Conservation (phyloP, 139 green algal species). For the Picochlorum sp. region DNA sequence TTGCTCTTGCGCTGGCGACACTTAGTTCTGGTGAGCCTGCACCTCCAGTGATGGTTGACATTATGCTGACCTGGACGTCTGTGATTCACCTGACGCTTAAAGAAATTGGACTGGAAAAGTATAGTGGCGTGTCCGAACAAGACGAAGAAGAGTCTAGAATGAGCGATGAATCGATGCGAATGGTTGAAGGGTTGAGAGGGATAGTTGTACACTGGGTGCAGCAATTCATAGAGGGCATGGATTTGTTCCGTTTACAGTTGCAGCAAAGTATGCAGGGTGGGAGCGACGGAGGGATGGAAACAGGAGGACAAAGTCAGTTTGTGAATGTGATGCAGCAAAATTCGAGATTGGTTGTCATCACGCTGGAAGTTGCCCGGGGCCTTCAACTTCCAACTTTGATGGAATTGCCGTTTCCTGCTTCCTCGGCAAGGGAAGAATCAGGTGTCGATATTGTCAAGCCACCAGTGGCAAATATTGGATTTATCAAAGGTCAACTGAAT, state of each 20-base stretch:
- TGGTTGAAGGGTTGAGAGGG: slow-evolving; percentile 14
- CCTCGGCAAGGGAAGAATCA: no score
- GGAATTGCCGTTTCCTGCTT: no score
- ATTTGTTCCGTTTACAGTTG: slow-evolving; percentile 23
- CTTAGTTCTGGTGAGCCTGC: not conserved
- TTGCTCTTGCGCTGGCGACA: slow-evolving; percentile 7
- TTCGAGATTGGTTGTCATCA: slow-evolving; percentile 49
- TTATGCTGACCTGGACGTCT: slow-evolving; percentile 44
- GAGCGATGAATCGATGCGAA: not conserved
- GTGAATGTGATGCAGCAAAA: slow-evolving; percentile 53
- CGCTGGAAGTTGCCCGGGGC: slow-evolving; percentile 37
- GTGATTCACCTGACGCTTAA: slow-evolving; percentile 47
- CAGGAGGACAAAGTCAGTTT: not conserved
- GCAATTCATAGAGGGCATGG: slow-evolving; percentile 30
- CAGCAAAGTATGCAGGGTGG: slow-evolving; percentile 22
- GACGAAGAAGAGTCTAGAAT: not conserved
- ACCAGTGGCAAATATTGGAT: not conserved
- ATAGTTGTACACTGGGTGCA: slow-evolving; percentile 34
- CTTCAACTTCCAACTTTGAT: no score
- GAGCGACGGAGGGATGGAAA: slow-evolving; percentile 6
- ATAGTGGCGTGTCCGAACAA: not conserved
- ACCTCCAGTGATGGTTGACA: slow-evolving; percentile 20
- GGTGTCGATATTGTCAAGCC: no score
- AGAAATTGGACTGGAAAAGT: slow-evolving; percentile 30
- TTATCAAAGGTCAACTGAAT: not conserved